Evolutionary conservation across 2,329 filamentous ascomycete species (phyloP), one percentile per base, ranked within the genome.

Genomic region (Apiospora hydei): DNA sequence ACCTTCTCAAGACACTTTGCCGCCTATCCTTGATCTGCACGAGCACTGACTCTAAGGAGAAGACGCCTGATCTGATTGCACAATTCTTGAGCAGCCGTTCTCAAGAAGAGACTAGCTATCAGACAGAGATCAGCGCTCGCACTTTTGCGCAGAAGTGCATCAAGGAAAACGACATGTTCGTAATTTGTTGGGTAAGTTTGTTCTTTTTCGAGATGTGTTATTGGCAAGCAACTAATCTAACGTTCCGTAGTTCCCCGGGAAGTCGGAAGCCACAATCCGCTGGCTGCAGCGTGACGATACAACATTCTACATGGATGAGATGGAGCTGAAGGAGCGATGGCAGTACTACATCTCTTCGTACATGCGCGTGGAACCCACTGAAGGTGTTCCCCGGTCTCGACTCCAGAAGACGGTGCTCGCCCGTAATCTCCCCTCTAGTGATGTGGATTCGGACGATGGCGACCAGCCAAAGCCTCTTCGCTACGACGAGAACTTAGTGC

Each of bases 281-380:
- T 91, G 90, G 87, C 83, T 93, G 69, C 89, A 90, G 76, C 87
- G 89, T 70, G 90, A 92, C 69, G 91, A 93, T 76, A 91, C 90
- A 53, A 93, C 97, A 0, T 94, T 98, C 81, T 95, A 96, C 77
- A 92, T 92, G 78, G 94, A 97, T 76, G 94, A 98, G 76, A 92
- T 98, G 85, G 93, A 96, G 79, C 89, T 91, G 69, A 92, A 92
- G 71, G 91, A 94, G 74, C 88, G 91, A 51, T 99, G 96, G 96
- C 94, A 96, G 77, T 97, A 97, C 84, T 99, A 99, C 81, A 94
- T 98, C 72, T 95, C 96, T 24, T 95, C 95, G 0, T 98, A 93
- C 82, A 93, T 94, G 76, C 94, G 94, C 74, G 89, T 95, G 34
- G 94, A 98, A 78, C 93, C 94, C 1, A 99, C 96, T 0, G 94